A percentile compares a stretch with the other conserved stretches of the same genome.
Conservation (phyloP, 1,284 basidiomycete genomes). For the Hymenochaete sp. region DNA sequence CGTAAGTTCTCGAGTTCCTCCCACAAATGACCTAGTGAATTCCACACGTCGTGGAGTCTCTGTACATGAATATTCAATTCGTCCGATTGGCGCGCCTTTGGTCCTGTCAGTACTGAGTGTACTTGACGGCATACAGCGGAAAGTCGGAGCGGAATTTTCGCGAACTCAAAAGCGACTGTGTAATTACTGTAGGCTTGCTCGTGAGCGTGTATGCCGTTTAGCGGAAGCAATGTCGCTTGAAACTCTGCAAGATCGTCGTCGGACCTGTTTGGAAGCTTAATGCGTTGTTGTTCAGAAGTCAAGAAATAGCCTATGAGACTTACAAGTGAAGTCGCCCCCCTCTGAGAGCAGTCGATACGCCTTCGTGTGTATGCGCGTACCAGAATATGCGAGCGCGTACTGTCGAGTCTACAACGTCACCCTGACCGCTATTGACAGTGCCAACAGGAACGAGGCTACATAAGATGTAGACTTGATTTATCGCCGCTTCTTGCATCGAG, state of each 20-base stretch:
- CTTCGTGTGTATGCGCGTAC: constrained; percentile 78
- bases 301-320: constrained; percentile 24
- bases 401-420: constrained; percentile 49
- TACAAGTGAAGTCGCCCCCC: constrained; percentile 73
- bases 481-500: constrained; percentile 52
- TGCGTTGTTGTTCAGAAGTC: constrained; percentile 16
- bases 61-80: constrained; percentile 49
- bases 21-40: constrained; percentile 72
- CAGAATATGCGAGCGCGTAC: constrained; percentile 75
- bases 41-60: constrained; percentile 67
- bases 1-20: constrained; percentile 67
- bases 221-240: constrained; percentile 48
- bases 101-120: constrained; percentile 66
- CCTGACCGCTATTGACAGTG: constrained; percentile 42
- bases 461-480: constrained; percentile 62
- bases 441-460: constrained; percentile 45
- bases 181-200: constrained; percentile 29
- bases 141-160: constrained; percentile 62
- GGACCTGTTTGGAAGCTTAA: constrained; percentile 31
- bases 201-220: constrained; percentile 27
- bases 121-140: constrained; percentile 66
- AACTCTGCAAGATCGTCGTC: constrained; percentile 65
- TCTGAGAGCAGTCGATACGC: constrained; percentile 66
- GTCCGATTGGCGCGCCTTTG: constrained; percentile 52
- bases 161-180: constrained; percentile 33